Evolutionary conservation across 257 asterid species (phyloP).

Genomic region (Capsicum pubescens): DNA sequence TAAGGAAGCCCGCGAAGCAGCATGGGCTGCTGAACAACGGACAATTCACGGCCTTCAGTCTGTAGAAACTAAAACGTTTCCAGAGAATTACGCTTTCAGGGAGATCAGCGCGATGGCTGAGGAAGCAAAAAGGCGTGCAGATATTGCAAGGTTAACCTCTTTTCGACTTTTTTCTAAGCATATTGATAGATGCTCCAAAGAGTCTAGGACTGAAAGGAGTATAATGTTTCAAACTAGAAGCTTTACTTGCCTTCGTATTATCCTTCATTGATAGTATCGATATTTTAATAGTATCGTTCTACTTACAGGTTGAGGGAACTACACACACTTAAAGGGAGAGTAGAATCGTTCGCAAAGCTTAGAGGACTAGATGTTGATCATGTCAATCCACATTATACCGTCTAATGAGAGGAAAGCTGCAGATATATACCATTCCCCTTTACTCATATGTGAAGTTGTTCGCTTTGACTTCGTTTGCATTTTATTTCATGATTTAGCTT

Average conservation of each 20-base stretch:
- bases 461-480: neutral
- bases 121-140: constrained; percentile 67
- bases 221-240: neutral
- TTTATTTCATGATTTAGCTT: neutral
- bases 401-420: constrained; percentile 35
- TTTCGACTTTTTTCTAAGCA: neutral
- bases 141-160: constrained; percentile 54
- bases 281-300: neutral
- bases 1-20: constrained; percentile 65
- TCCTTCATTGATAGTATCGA: neutral
- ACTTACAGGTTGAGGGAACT: constrained; percentile 59
- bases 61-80: constrained; percentile 38
- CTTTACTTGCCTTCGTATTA: neutral
- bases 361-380: constrained; percentile 57
- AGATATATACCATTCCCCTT: neutral
- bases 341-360: constrained; percentile 65
- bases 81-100: constrained; percentile 47
- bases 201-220: no score
- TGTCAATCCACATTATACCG: constrained; percentile 57
- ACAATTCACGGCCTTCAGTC: constrained; percentile 66
- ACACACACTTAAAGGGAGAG: constrained; percentile 66
- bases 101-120: constrained; percentile 65
- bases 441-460: constrained; percentile 1
- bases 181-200: neutral
- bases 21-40: constrained; percentile 76